phyloP scores from a whole-genome alignment of 2,329 filamentous ascomycete genomes.

The Fusarium pseudograminearum region DNA sequence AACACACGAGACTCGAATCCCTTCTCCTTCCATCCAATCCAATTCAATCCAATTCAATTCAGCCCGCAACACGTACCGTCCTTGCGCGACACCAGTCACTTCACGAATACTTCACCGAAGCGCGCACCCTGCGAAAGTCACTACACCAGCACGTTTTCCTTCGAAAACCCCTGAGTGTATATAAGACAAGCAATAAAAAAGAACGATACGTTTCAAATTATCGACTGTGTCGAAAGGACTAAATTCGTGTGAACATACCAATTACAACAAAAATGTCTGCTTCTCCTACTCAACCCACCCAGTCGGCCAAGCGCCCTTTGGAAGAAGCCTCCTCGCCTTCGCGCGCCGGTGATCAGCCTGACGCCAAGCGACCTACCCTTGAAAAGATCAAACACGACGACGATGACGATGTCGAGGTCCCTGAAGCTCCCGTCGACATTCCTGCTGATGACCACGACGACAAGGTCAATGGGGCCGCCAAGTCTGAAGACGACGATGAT shows the following conservation, averaged over 20 bases:
- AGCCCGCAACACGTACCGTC: constrained; percentile 51
- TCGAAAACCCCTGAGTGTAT: constrained; percentile 87
- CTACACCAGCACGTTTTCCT: constrained; percentile 94
- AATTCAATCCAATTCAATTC: constrained; percentile 7
- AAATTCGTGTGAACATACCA: constrained; percentile 44
- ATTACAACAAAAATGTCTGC: constrained; percentile 73
- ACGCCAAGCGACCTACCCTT: constrained; percentile 95
- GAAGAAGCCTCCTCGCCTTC: constrained; percentile 98
- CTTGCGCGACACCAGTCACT: constrained; percentile 54
- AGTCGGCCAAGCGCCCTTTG: constrained; percentile 89
- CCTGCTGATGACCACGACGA: constrained; percentile 62
- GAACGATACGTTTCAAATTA: constrained; percentile 51
- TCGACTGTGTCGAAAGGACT: constrained; percentile 38
- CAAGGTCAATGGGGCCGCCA: constrained; percentile 61
- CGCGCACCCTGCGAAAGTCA: constrained; percentile 60
- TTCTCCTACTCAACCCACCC: constrained; percentile 73
- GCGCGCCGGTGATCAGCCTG: constrained; percentile 89
- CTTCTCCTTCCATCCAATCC: constrained; percentile 45
- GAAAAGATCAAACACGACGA: constrained; percentile 86
- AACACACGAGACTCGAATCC: constrained; percentile 47
- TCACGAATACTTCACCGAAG: constrained; percentile 58
- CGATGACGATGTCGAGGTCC: constrained; percentile 65
- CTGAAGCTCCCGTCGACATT: constrained; percentile 50
- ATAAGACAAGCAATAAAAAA: constrained; percentile 65
- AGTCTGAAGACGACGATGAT: constrained; percentile 52